A percentile compares a stretch with the other conserved stretches of the same genome.
Conservation (phyloP, 1,139 yeast species). For the Candida pseudoviswanathii region DNA sequence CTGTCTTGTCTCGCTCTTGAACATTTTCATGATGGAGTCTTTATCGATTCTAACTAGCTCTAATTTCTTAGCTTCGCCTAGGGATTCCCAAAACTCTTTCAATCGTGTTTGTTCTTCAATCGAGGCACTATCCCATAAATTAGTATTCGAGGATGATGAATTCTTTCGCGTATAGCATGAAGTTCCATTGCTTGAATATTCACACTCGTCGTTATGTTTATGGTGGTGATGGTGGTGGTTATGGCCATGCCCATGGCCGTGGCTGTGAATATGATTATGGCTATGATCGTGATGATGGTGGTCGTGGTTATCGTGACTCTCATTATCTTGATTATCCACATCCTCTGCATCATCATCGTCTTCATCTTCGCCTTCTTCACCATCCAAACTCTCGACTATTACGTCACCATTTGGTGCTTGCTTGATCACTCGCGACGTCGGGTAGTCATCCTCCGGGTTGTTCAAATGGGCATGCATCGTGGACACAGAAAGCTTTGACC, state of each 20-base stretch:
- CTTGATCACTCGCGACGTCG: conserved; percentile 70
- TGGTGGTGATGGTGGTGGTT: conserved; percentile 4
- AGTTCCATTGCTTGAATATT: conserved; percentile 3
- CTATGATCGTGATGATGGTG: conserved; percentile 13
- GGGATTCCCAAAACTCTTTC: conserved; percentile 69
- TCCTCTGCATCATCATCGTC: conserved; percentile 20
- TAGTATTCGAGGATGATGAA: conserved; percentile 17
- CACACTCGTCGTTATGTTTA: conserved; percentile 5
- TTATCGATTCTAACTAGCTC: conserved; percentile 69
- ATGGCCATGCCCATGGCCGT: conserved; percentile 5
- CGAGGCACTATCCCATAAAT: conserved; percentile 61
- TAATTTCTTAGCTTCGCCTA: conserved; percentile 61
- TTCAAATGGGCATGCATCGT: conserved; percentile 48
- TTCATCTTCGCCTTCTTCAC: conserved; percentile 17
- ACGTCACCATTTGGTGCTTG: conserved; percentile 77
- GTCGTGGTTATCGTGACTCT: conserved; percentile 12
- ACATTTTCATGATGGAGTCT: conserved; percentile 65
- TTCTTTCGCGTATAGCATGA: conserved; percentile 7
- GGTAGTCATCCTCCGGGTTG: conserved; percentile 65
- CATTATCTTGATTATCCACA: conserved; percentile 14
- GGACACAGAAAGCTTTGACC: conserved; percentile 16
- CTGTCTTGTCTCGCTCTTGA: conserved; percentile 41
- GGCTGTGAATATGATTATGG: conserved; percentile 4
- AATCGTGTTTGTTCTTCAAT: conserved; percentile 62
- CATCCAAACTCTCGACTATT: conserved; percentile 57